phyloP scores from a whole-genome alignment of 164 flowering plant species.

The Euptelea pleiosperma region DNA sequence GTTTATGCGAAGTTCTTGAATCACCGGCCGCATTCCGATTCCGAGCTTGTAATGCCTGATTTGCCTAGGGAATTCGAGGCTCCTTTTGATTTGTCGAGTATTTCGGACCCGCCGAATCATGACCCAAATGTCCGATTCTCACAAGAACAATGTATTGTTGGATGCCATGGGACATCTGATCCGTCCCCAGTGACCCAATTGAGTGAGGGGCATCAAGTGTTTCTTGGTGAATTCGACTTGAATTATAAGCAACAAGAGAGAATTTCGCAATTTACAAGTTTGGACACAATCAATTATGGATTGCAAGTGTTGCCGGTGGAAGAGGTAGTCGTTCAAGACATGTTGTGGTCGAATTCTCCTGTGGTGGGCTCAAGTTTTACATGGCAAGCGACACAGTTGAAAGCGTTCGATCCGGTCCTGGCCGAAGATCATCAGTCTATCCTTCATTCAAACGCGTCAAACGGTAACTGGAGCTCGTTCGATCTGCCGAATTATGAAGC shows the following conservation, averaged over 20 bases:
- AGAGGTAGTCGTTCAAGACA: constrained; percentile 16
- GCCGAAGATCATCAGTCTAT: constrained; percentile 1
- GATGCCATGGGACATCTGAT: background rate
- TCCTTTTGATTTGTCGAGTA: constrained; percentile 4
- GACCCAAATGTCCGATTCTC: constrained; percentile 2
- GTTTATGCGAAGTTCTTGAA: constrained; percentile 58
- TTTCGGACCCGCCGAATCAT: constrained; percentile 11
- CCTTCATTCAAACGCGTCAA: constrained; percentile 8
- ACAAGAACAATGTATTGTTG: constrained; percentile 8
- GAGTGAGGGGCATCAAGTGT: constrained; percentile 14
- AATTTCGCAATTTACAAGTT: background rate
- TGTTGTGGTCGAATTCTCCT: constrained; percentile 21
- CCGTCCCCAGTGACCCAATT: constrained; percentile 12
- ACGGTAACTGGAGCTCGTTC: constrained; percentile 22
- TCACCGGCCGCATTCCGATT: constrained; percentile 15
- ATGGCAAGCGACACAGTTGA: constrained; percentile 15
- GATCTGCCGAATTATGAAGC: constrained; percentile 17
- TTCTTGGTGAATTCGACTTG: constrained; percentile 13
- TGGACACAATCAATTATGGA: constrained; percentile 11
- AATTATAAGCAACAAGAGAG: constrained; percentile 17
- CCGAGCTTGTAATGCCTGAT: constrained; percentile 12
- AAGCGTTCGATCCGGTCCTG: constrained; percentile 11
- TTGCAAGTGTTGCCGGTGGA: constrained; percentile 38
- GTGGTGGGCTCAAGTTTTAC: constrained; percentile 1
- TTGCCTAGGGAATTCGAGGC: constrained; percentile 20